Evolutionary conservation across 2,329 filamentous ascomycete genomes (phyloP), one percentile per base, ranked within the genome.

Genomic region (Fusarium dlaminii): DNA sequence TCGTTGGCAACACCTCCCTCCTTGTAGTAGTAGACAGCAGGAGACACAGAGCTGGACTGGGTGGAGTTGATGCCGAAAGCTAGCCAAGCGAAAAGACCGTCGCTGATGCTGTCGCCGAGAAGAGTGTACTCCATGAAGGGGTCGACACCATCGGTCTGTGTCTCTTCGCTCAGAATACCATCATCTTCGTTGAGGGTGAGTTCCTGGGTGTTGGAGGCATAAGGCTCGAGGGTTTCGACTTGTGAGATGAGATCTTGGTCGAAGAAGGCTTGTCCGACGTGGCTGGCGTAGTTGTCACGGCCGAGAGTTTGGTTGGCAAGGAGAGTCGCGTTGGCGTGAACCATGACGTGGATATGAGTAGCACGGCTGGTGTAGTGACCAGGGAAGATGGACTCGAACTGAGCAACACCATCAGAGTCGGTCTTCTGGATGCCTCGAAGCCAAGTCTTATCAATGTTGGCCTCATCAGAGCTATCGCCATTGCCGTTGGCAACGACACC

Each of bases 201-300:
- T 0, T 79, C 72, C 74, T 86, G 84, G 0, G 80, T 84, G 79
- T 88, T 89, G 62, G 78, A 79, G 45, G 74, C 79, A 79, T 89
- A 89, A 2, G 89, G 89, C 5, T 80, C 76, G 1, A 82, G 81
- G 24, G 80, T 77, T 66, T 90, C 87, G 52, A 91, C 88, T 29
- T 82, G 77, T 9, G 80, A 69, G 68, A 90, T 86, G 39, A 92
- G 85, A 61, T 85, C 83, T 76, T 91, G 87, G 79, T 91, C 89
- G 77, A 91, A 89, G 82, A 90, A 92, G 62, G 90, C 80, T 79
- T 92, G 90, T n/a, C 90, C 90, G 36, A 92, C 86, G 79, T 92
- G 89, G 14, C 88, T 87, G 60, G 89, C 85, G 39, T 81, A 81
- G 48, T 79, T 80, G 1, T 81, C 77, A 36, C 77, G 79, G 27